Conservation (phyloP, 495 filamentous ascomycete genomes). For the Annulohypoxylon nitens region DNA sequence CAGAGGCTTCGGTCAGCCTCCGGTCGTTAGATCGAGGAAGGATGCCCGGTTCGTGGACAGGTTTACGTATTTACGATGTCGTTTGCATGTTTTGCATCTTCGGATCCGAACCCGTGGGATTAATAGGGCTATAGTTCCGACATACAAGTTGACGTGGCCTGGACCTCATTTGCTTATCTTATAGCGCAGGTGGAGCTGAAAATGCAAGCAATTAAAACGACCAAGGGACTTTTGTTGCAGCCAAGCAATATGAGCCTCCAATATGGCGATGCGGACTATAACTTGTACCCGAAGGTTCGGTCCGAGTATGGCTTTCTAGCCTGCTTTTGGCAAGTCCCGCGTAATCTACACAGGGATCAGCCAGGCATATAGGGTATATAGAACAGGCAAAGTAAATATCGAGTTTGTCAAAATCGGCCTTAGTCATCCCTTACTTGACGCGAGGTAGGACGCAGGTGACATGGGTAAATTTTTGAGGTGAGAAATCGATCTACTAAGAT, state of each 20-base stretch:
- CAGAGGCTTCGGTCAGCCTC: background rate
- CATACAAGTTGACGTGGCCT: slow-evolving; percentile 11
- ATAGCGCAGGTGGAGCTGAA: slow-evolving; percentile 11
- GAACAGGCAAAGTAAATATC: background rate
- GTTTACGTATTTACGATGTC: slow-evolving; percentile 7
- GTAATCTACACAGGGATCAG: slow-evolving; percentile 4
- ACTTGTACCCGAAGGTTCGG: slow-evolving; percentile 12
- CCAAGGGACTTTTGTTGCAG: slow-evolving; percentile 15
- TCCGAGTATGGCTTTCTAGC: slow-evolving; percentile 2
- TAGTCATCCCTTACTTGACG: background rate
- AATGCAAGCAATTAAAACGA: slow-evolving; percentile 3
- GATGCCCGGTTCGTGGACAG: background rate
- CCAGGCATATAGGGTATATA: background rate
- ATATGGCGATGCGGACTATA: slow-evolving; percentile 5
- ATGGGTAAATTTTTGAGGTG: background rate
- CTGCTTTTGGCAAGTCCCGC: slow-evolving; percentile 8
- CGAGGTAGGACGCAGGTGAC: background rate
- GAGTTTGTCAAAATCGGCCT: background rate
- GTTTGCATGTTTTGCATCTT: background rate
- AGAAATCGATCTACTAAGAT: background rate
- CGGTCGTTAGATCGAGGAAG: background rate
- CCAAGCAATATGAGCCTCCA: slow-evolving; percentile 10
- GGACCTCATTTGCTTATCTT: slow-evolving; percentile 2
- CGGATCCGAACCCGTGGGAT: background rate
- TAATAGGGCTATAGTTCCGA: background rate